Base-by-base conservation (phyloP, 2,329 filamentous ascomycete genomes). In the Apiospora rasikravindrae region DNA sequence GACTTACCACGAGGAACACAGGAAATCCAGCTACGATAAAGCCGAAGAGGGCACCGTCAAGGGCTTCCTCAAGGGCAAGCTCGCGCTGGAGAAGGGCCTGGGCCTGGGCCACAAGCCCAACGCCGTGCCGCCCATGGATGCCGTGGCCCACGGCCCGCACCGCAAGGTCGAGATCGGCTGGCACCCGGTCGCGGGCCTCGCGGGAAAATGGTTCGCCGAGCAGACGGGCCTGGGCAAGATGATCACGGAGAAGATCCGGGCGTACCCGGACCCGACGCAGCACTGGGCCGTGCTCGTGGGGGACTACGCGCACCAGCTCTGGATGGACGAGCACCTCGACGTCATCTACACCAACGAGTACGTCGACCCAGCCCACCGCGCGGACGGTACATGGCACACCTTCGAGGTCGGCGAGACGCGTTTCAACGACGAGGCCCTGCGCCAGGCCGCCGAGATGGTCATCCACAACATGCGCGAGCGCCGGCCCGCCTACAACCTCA, bases 201-300 rank as follows among this genome's bases (percentile, higher is more conserved):
- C 86, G 0, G 88, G 88, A 53, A 89, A 88, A 75, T 90, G 88
- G 88, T 87, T 90, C 69, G 87, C 88, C 19, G 87, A 90, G 70
- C 81, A 87, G 76, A 88, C 87, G 0, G 85, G 86, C 0, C 77
- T 90, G 29, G 88, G 88, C 2, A 87, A 86, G 78, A 81, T 87
- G 81, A 89, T 90, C 72, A 88, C 86, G 0, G 85, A 88, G 66
- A 86, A 84, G 74, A 85, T 88, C 70, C 84, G 87, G 75, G 83
- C 82, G 71, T 89, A 87, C 73, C 88, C 88, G 0, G 88, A 90
- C 76, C 88, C 88, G 4, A 89, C 87, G 4, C 88, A 90, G 79
- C 88, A 90, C 76, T 90, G 88, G 88, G 88, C 87, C 2, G 86
- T 90, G 1, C 81, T 90, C 0, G 87, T 90, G 0, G 88, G 87